These are phyloP conservation scores for Fusarium sp. DNA, from an alignment of 2,329 filamentous ascomycete species.

Conservation along the genomic window DNA sequence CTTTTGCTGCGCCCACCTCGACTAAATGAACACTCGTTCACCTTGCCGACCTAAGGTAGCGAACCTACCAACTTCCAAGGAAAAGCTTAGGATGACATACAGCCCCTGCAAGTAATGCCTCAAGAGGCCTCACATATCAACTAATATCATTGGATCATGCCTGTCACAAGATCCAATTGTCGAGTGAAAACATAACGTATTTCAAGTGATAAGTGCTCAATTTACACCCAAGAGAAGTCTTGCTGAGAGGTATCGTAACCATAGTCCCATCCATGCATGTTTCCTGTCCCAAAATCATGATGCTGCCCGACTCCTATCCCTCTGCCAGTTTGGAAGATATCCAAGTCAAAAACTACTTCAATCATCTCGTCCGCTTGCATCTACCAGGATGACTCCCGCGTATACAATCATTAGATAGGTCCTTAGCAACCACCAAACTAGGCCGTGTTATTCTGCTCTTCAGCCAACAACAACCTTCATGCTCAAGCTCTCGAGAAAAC, in stretches of 20 bases:
- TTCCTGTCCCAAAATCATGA: slow-evolving; percentile 28
- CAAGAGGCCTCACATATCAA: not conserved
- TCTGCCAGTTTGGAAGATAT: slow-evolving; percentile 8
- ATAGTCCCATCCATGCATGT: slow-evolving; percentile 31
- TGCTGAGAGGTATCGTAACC: slow-evolving; percentile 30
- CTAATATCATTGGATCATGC: not conserved
- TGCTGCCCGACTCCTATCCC: slow-evolving; percentile 27
- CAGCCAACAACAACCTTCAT: slow-evolving; percentile 83
- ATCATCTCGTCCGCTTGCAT: slow-evolving; percentile 5
- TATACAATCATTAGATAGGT: slow-evolving; percentile 11
- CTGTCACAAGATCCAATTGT: not conserved
- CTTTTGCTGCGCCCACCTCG: slow-evolving; percentile 38
- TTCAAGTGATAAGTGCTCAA: not conserved
- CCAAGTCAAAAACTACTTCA: slow-evolving; percentile 5
- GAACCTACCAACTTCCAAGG: slow-evolving; percentile 17
- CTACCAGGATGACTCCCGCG: slow-evolving; percentile 10
- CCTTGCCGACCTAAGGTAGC: not conserved
- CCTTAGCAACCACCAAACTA: not conserved
- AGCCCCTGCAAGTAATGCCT: not conserved
- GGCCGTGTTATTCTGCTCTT: not conserved
- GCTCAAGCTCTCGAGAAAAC: slow-evolving; percentile 90
- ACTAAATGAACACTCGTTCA: slow-evolving; percentile 3
- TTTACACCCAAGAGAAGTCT: slow-evolving; percentile 7
- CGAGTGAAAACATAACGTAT: not conserved
- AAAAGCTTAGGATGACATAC: slow-evolving; percentile 19